phyloP scores from a whole-genome alignment of 495 filamentous ascomycete species.

The Trichoderma orchidacearum region DNA sequence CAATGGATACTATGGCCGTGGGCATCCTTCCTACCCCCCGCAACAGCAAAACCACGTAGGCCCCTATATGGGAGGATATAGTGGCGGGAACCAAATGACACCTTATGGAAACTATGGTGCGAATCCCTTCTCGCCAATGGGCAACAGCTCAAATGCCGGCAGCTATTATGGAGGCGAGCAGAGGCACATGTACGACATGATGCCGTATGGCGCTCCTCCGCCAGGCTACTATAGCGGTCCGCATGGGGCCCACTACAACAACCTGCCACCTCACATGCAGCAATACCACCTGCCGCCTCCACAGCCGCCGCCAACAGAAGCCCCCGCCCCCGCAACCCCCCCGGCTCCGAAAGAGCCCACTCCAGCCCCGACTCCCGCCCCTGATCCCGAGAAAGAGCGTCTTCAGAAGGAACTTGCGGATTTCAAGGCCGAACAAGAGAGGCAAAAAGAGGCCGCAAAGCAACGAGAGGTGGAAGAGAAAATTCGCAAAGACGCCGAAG shows the following conservation, averaged over 20 bases:
- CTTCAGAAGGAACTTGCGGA: conserved; percentile 27
- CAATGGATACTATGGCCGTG: conserved; percentile 21
- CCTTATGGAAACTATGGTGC: conserved; percentile 23
- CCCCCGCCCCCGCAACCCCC: conserved; percentile 17
- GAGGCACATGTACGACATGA: conserved; percentile 27
- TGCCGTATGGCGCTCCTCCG: conserved; percentile 20
- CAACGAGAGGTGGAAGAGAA: conserved; percentile 28
- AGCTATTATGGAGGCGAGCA: conserved; percentile 21
- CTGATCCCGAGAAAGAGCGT: conserved; percentile 19
- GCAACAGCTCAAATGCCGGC: conserved; percentile 10
- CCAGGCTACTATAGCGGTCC: conserved; percentile 12
- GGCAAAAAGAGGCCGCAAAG: conserved; percentile 21
- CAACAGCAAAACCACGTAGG: conserved; percentile 12
- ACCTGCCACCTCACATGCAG: conserved; percentile 22
- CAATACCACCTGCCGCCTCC: conserved; percentile 24
- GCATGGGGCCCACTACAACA: conserved; percentile 8
- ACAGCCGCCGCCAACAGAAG: conserved; percentile 32
- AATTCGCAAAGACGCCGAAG: conserved; percentile 29
- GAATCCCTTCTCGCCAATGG: conserved; percentile 32
- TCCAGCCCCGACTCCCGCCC: conserved; percentile 24
- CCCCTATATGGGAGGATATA: conserved; percentile 9
- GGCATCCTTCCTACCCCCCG: conserved; percentile 8
- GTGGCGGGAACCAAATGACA: conserved; percentile 21
- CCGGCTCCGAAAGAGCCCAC: conserved; percentile 22
- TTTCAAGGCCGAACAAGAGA: conserved; percentile 17